Conservation (phyloP, 148 eudicot genomes). For the Chenopodium formosanum region DNA sequence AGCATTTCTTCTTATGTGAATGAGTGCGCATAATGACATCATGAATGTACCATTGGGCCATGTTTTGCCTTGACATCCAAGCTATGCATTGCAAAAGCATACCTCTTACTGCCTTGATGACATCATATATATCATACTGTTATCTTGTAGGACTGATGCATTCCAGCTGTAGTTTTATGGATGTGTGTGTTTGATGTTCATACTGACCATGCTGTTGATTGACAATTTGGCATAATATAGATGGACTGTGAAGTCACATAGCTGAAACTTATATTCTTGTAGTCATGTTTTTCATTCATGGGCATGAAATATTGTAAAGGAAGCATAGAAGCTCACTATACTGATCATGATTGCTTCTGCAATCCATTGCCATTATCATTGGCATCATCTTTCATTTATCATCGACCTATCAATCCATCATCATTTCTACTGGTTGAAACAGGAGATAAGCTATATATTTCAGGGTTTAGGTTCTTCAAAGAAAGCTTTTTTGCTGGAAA, state of each 20-base stretch:
- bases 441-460: slow-evolving; percentile 11
- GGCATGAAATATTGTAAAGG: slow-evolving; percentile 19
- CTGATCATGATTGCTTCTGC: slow-evolving; percentile 20
- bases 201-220: slow-evolving; percentile 16
- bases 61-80: slow-evolving; percentile 37
- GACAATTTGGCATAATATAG: neutral
- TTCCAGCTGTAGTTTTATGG: slow-evolving; percentile 37
- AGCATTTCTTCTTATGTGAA: slow-evolving; percentile 53
- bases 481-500: slow-evolving; percentile 19
- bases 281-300: slow-evolving; percentile 17
- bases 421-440: slow-evolving; percentile 6
- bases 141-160: slow-evolving; percentile 36
- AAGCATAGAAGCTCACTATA: slow-evolving; percentile 5
- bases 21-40: slow-evolving; percentile 54
- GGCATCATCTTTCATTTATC: neutral
- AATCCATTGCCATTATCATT: slow-evolving; percentile 25
- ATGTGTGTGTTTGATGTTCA: slow-evolving; percentile 24
- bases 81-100: slow-evolving; percentile 52
- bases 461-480: slow-evolving; percentile 31
- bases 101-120: slow-evolving; percentile 27
- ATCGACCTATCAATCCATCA: slow-evolving; percentile 7
- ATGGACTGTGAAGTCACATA: neutral
- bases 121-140: slow-evolving; percentile 25
- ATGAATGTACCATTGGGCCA: slow-evolving; percentile 35
- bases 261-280: neutral